Evolutionary conservation across 148 eudicot species (phyloP).

Genomic region (Dianthus caryophyllus): DNA sequence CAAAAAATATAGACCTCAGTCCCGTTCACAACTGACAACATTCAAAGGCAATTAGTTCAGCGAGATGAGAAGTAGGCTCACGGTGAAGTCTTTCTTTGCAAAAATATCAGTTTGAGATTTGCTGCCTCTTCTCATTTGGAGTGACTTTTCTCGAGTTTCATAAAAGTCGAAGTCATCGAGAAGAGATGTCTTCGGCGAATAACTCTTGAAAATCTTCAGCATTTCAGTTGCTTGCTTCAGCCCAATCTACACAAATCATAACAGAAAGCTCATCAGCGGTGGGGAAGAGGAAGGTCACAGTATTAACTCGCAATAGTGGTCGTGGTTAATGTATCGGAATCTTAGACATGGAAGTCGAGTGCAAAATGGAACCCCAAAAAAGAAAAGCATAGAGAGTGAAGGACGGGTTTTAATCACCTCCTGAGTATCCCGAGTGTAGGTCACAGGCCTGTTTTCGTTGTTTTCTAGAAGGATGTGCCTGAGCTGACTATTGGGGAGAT

Average conservation of each 20-base stretch:
- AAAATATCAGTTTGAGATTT: slow-evolving; percentile 33
- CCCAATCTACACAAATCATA: slow-evolving; percentile 42
- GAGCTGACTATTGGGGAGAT: slow-evolving; percentile 67
- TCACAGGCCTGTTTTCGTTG: slow-evolving; percentile 77
- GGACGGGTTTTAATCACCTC: slow-evolving; percentile 49
- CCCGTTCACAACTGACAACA: not conserved
- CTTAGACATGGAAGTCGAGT: not conserved
- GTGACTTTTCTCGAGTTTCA: slow-evolving; percentile 56
- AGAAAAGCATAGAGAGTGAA: not conserved
- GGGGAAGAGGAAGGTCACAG: not conserved
- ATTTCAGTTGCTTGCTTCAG: slow-evolving; percentile 74
- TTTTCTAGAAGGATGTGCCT: slow-evolving; percentile 79
- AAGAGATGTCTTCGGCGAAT: slow-evolving; percentile 46
- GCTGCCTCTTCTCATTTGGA: slow-evolving; percentile 46
- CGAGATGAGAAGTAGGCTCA: slow-evolving; percentile 26
- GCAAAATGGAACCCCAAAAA: not conserved
- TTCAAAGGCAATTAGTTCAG: not conserved
- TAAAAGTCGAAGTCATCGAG: slow-evolving; percentile 75
- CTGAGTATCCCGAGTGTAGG: slow-evolving; percentile 85
- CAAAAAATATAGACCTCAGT: not conserved
- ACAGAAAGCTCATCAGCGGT: not conserved
- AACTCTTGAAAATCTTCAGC: slow-evolving; percentile 75
- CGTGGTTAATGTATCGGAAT: too few species aligned
- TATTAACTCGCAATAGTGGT: too few species aligned
- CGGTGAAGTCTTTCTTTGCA: slow-evolving; percentile 19